These are phyloP conservation scores for Pseudogymnoascus sp. DNA, from an alignment of 2,329 filamentous ascomycete species.

Conservation along the genomic window DNA sequence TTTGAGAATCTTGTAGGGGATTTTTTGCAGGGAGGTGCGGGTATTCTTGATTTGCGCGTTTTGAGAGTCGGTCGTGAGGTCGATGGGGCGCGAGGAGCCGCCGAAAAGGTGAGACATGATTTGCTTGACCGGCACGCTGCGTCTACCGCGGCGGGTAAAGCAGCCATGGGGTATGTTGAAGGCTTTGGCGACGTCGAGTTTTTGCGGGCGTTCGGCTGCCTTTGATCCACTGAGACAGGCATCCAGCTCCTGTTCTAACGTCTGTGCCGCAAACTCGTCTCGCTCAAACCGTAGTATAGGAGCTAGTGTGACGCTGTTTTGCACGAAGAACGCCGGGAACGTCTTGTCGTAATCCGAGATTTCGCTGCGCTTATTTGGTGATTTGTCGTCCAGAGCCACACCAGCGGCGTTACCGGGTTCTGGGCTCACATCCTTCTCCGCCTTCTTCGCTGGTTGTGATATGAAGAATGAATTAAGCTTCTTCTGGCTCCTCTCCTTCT, in stretches of 20 bases:
- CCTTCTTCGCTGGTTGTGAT: conserved; percentile 12
- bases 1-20: conserved; percentile 27
- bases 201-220: conserved; percentile 35
- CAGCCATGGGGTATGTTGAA: conserved; percentile 38
- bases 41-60: conserved; percentile 24
- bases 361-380: conserved; percentile 25
- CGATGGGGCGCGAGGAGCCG: conserved; percentile 23
- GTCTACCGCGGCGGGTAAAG: conserved; percentile 37
- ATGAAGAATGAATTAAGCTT: conserved; percentile 27
- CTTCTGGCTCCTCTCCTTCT: conserved; percentile 41
- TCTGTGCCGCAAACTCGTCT: conserved; percentile 49
- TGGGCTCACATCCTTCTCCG: conserved; percentile 20
- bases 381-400: conserved; percentile 14
- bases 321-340: conserved; percentile 77
- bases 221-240: conserved; percentile 43
- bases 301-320: conserved; percentile 66
- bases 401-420: conserved; percentile 14
- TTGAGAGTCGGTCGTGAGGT: conserved; percentile 28
- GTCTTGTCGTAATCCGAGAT: conserved; percentile 56
- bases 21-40: conserved; percentile 17
- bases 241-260: conserved; percentile 46
- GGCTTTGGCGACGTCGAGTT: conserved; percentile 40
- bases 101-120: conserved; percentile 27
- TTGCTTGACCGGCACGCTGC: conserved; percentile 22
- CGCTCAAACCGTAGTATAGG: conserved; percentile 45